Evolutionary conservation across 2,329 filamentous ascomycete genomes (phyloP), one percentile per base, ranked within the genome.

Genomic region (Chaetomium globosum): DNA sequence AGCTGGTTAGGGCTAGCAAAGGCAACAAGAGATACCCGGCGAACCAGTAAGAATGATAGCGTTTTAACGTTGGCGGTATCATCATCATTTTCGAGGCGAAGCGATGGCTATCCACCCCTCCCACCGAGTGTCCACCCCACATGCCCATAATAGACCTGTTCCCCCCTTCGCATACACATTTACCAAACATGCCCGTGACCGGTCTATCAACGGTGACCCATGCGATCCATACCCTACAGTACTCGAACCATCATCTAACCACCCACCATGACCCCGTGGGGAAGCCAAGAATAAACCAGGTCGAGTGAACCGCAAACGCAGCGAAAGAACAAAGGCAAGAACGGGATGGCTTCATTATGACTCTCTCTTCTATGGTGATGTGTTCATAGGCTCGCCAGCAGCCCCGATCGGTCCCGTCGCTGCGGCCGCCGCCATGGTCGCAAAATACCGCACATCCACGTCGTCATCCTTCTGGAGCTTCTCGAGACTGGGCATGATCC

Each of bases 391-490:
- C 72, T 87, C 85, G 65, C 83, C 83, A 64, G 80, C 79, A 62
- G 66, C 62, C 39, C 62, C 59, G 54, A 52, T 21, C 13, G 61
- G 30, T n/a, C 81, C 82, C 57, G 80, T 79, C 64, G 84, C 83
- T 59, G 79, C 80, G 77, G 85, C 87, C 67, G 90, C 89, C 57
- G 95, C 94, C 69, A 92, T 96, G 68, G 93, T 96, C 69, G 95
- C 95, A 80, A 97, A 99, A 83, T 94, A 99, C 78, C 95, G 88
- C 74, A 99, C 95, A 80, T 99, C 95, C 72, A 98, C 94, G 80
- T 99, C 95, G 71, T 96, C 92, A 76, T 99, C 95, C 80, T 94
- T 91, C 82, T 97, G 93, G 74, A 99, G 84, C 83, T 97, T 97
- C 82, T 94, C 91, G 72, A 99, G 81, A 76, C 92, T 94, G 30